These are phyloP conservation scores for Monilinia laxa DNA, from an alignment of 2,329 filamentous ascomycete genomes.

Conservation along the genomic window DNA sequence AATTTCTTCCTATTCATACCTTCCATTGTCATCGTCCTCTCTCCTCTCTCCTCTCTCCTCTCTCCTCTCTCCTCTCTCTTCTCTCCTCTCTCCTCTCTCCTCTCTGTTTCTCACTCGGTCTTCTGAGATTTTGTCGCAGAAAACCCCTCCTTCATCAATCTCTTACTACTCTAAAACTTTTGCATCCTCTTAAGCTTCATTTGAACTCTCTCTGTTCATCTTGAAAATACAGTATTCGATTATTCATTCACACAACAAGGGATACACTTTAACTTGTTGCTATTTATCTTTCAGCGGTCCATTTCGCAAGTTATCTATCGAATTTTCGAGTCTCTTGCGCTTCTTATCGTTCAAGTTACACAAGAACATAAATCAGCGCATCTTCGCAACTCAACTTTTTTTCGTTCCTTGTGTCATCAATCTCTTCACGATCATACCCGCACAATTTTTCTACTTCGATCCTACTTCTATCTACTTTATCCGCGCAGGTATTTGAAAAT, in stretches of 20 bases:
- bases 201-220: slow-evolving; percentile 28
- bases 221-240: slow-evolving; percentile 11
- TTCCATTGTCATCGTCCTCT: slow-evolving; percentile 33
- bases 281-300: slow-evolving; percentile 34
- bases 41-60: slow-evolving; percentile 37
- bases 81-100: slow-evolving; percentile 37
- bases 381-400: slow-evolving; percentile 28
- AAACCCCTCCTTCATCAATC: slow-evolving; percentile 29
- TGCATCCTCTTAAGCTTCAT: slow-evolving; percentile 34
- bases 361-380: slow-evolving; percentile 31
- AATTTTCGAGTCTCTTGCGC: slow-evolving; percentile 36
- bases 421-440: slow-evolving; percentile 29
- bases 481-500: slow-evolving; percentile 29
- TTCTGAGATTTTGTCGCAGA: slow-evolving; percentile 32
- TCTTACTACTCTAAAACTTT: slow-evolving; percentile 32
- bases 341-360: slow-evolving; percentile 40
- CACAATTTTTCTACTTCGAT: slow-evolving; percentile 29
- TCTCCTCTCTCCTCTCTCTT: slow-evolving; percentile 36
- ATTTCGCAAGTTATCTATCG: slow-evolving; percentile 35
- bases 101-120: slow-evolving; percentile 30
- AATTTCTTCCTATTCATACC: slow-evolving; percentile 34
- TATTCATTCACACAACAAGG: slow-evolving; percentile 28
- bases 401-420: slow-evolving; percentile 32
- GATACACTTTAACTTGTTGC: slow-evolving; percentile 34
- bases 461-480: slow-evolving; percentile 31